Evolutionary conservation across 192 early-diverging fungal genomes (phyloP), one percentile per base, ranked within the genome.

Genomic region (Coemansia sp.): DNA sequence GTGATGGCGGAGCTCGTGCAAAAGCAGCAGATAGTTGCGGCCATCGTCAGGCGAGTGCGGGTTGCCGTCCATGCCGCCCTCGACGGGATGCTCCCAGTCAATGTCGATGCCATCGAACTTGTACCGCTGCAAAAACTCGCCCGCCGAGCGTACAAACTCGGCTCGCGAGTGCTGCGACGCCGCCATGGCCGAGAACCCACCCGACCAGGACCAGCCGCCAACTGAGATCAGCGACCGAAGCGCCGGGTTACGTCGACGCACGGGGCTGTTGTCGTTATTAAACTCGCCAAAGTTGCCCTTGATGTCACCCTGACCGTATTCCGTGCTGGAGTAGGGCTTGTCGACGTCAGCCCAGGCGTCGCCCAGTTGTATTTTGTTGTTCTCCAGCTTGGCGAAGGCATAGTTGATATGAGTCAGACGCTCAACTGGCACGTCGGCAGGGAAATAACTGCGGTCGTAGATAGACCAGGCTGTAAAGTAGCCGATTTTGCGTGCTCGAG

Each of bases 341-440:
- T 93, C 91, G 20, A 84, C 87, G 67, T 94, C 93, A 22, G 90
- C 90, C 91, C 90, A 93, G 18, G 82, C 62, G 73, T 94, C 93
- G 27, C 86, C 86, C 29, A 92, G 73, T 41, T 87, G 84, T 29
- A 94, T 85, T 22, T 80, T 75, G 40, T 92, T 89, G 56, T 89
- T 81, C 0, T 75, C 73, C 12, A 92, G 80, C 59, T 92, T 89
- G 41, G 89, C 90, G 82, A 94, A 94, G 15, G 86, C 90, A 66
- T 94, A 94, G 64, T 90, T 86, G 50, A 94, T 62, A 62, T 94
- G 91, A n/a, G 92, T 88, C 38, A 94, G 73, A 47, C 88, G 86
- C 62, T 92, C 88, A 41, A 65, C 78, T 15, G 82, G 73, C 9
- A 94, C 65, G 59, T 90, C 84, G 39, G 80, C 62, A 7, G 90